Evolutionary conservation across 2,329 filamentous ascomycete species (phyloP).

Genomic region (Ascochyta rabiei): DNA sequence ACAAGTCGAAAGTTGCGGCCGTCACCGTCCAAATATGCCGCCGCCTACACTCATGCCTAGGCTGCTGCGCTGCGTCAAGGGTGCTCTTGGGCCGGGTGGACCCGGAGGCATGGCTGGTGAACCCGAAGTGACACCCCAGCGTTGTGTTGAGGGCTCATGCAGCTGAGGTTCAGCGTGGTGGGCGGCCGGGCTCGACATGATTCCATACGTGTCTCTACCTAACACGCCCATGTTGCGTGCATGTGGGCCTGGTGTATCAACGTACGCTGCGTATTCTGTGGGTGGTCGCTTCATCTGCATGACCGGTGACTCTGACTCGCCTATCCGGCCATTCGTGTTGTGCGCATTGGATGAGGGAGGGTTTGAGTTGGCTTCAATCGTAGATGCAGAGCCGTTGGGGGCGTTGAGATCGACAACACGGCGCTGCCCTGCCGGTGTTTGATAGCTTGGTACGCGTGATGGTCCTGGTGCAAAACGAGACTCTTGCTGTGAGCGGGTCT

Average conservation of each 20-base stretch:
- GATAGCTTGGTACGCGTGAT: conserved; percentile 39
- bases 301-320: conserved; percentile 46
- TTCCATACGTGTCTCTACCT: conserved; percentile 36
- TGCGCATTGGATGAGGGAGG: conserved; percentile 44
- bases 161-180: conserved; percentile 28
- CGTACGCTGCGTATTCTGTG: conserved; percentile 32
- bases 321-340: conserved; percentile 33
- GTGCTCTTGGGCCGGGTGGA: conserved; percentile 31
- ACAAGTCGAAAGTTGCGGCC: not conserved
- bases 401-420: conserved; percentile 43
- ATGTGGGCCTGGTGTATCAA: conserved; percentile 36
- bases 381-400: conserved; percentile 48
- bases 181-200: conserved; percentile 39
- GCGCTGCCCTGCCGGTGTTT: conserved; percentile 46
- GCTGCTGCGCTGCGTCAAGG: conserved; percentile 38
- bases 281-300: conserved; percentile 47
- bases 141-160: conserved; percentile 34
- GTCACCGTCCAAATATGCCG: conserved; percentile 42
- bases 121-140: conserved; percentile 29
- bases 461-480: conserved; percentile 39
- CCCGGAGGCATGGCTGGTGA: conserved; percentile 23
- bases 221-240: conserved; percentile 31
- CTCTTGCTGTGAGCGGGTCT: conserved; percentile 44
- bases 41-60: conserved; percentile 37
- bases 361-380: conserved; percentile 48